Conservation (phyloP, 345 rosid species). For the Aurinia saxatilis region DNA sequence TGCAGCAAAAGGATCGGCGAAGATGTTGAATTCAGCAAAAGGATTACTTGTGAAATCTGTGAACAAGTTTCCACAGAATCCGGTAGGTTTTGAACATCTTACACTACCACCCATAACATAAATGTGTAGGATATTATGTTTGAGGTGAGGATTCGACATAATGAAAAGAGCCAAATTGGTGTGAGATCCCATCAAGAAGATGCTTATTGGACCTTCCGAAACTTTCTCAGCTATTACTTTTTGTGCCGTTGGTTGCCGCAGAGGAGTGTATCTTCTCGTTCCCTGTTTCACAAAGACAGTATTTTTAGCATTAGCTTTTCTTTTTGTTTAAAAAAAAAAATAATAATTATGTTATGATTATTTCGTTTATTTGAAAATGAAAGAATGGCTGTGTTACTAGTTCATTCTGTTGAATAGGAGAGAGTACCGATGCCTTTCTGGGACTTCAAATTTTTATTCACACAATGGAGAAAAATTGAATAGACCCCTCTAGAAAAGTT, state of each 20-base stretch:
- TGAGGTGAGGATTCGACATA: conserved; percentile 67
- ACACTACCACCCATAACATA: conserved; percentile 91
- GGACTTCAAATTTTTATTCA: no score
- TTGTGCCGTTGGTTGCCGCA: conserved; percentile 69
- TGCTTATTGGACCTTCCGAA: conserved; percentile 61
- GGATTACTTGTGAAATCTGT: conserved; percentile 70
- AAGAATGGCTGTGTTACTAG: no score
- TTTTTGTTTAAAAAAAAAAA: no score
- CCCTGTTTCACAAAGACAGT: conserved; percentile 62
- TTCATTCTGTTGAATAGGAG: no score
- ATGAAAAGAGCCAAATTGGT: conserved; percentile 74
- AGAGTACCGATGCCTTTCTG: no score
- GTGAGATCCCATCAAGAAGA: conserved; percentile 56
- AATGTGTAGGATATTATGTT: conserved; percentile 65
- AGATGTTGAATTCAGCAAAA: conserved; percentile 82
- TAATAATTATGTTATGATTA: no score
- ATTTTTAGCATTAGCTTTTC: no score
- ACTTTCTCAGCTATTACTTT: conserved; percentile 61
- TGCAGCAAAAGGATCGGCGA: conserved; percentile 83
- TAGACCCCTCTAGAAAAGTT: no score
- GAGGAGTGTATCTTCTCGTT: conserved; percentile 64
- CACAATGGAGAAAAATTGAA: no score
- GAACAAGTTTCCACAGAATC: conserved; percentile 77
- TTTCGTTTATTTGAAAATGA: no score
- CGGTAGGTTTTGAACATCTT: conserved; percentile 52